Percentiles rank a stretch among this genome's conserved stretches.
Conservation (phyloP, 495 filamentous ascomycete species). For the Xylaria scruposa region DNA sequence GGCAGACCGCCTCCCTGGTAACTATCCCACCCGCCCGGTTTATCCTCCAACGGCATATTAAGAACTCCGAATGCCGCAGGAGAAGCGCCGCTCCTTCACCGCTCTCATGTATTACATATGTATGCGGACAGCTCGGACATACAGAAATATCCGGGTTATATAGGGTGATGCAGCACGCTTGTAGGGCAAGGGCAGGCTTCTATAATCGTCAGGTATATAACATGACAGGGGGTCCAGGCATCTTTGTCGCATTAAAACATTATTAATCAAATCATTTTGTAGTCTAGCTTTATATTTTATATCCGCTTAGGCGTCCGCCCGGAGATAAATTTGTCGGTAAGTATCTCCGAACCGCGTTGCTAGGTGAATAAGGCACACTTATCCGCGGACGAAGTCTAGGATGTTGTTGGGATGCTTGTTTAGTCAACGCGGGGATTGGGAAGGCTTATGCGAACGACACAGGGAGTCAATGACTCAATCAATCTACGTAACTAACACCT, state of each 20-base stretch:
- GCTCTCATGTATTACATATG: neutral
- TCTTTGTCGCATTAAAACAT: neutral
- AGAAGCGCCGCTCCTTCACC: slow-evolving; percentile 1
- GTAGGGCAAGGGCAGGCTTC: neutral
- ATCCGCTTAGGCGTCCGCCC: neutral
- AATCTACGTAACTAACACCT: neutral
- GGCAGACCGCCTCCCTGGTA: neutral
- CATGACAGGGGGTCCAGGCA: neutral
- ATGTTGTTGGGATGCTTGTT: neutral
- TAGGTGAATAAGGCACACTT: neutral
- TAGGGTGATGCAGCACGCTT: neutral
- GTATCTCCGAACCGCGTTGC: neutral
- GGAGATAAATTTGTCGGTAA: neutral
- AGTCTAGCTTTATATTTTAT: neutral
- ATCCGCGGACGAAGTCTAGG: neutral
- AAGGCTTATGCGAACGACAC: neutral
- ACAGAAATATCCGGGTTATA: neutral
- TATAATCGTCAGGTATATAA: neutral
- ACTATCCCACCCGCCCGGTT: neutral
- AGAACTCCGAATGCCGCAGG: neutral
- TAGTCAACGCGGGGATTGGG: slow-evolving; percentile 1
- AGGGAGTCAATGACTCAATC: neutral
- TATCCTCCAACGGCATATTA: neutral
- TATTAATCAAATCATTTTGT: neutral
- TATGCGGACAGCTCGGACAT: neutral